Conservation (phyloP, 371 early-diverging fungal genomes). For the Mucor plumbeus region DNA sequence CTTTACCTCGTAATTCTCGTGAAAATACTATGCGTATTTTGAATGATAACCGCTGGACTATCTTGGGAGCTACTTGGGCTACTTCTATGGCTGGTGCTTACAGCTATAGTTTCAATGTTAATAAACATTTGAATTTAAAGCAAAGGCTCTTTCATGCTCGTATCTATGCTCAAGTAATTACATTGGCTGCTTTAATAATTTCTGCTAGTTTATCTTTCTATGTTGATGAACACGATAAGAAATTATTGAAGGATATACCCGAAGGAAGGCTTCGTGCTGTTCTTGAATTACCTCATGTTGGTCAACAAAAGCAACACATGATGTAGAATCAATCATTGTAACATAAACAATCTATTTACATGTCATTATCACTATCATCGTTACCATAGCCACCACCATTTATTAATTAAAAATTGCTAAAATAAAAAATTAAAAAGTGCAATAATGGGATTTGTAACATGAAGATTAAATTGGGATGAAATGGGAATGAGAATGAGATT, state of each 20-base stretch:
- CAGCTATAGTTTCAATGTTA: neutral
- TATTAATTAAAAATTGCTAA: neutral
- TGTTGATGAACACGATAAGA: slow-evolving; percentile 12
- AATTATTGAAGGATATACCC: slow-evolving; percentile 7
- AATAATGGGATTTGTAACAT: too few relatives aligned
- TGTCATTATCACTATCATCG: neutral
- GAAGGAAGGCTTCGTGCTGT: slow-evolving; percentile 19
- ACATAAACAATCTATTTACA: neutral
- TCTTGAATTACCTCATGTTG: slow-evolving; percentile 13
- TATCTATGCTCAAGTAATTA: slow-evolving; percentile 21
- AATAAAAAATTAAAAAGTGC: too few relatives aligned
- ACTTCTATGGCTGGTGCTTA: slow-evolving; percentile 13
- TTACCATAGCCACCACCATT: neutral
- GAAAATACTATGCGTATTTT: slow-evolving; percentile 7
- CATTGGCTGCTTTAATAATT: slow-evolving; percentile 6
- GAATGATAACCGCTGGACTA: slow-evolving; percentile 14
- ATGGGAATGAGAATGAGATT: too few relatives aligned
- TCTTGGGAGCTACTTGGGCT: slow-evolving; percentile 18
- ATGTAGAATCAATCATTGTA: neutral
- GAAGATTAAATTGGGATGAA: too few relatives aligned
- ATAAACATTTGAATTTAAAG: neutral
- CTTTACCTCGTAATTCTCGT: slow-evolving; percentile 2
- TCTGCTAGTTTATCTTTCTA: slow-evolving; percentile 16
- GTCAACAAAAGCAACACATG: slow-evolving; percentile 2
- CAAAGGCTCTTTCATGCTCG: slow-evolving; percentile 17